Evolutionary conservation across 148 eudicot genomes (phyloP).

Genomic region (Suaeda aralocaspica): DNA sequence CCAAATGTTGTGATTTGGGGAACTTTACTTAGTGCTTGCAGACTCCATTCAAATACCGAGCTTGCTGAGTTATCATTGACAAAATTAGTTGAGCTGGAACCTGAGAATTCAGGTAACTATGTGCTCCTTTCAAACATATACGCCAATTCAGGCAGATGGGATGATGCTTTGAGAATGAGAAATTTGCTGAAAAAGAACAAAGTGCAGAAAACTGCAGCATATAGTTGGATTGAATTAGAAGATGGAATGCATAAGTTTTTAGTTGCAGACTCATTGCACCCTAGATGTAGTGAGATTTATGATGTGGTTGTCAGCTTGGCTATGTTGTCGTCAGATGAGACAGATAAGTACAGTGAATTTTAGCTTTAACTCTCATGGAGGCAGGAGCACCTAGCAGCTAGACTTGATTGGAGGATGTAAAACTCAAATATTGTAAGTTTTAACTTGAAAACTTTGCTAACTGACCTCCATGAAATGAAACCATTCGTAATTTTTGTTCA

Average conservation of each 20-base stretch:
- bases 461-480: neutral
- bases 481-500: neutral
- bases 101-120: constrained; percentile 56
- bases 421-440: constrained; percentile 4
- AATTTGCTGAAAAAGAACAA: constrained; percentile 34
- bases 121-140: constrained; percentile 51
- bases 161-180: constrained; percentile 37
- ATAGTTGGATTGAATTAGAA: constrained; percentile 58
- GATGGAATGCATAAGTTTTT: constrained; percentile 47
- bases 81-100: constrained; percentile 44
- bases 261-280: constrained; percentile 41
- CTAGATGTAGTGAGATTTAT: constrained; percentile 35
- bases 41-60: constrained; percentile 35
- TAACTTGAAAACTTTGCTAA: neutral
- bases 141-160: constrained; percentile 49
- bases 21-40: constrained; percentile 47
- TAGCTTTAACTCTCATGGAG: neutral
- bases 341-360: constrained; percentile 11
- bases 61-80: constrained; percentile 44
- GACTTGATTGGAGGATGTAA: neutral
- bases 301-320: constrained; percentile 30
- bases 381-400: neutral
- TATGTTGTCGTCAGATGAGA: constrained; percentile 29
- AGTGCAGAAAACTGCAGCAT: constrained; percentile 45
- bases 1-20: constrained; percentile 61